A percentile compares a stretch with the other conserved stretches of the same genome.
Conservation (phyloP, 768 basidiomycete species). For the Collybia mongolica region DNA sequence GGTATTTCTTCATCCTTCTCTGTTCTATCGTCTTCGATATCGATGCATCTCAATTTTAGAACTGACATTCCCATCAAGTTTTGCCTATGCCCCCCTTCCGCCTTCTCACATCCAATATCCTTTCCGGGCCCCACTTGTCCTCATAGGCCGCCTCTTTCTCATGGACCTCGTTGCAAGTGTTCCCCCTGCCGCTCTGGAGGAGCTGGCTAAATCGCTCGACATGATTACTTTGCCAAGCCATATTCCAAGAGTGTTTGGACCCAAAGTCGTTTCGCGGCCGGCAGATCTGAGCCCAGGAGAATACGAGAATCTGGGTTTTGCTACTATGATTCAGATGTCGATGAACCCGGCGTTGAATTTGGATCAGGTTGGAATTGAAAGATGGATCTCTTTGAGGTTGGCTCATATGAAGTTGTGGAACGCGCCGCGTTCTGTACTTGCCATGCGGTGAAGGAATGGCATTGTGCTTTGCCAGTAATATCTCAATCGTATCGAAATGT, state of each 20-base stretch:
- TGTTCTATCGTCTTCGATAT: neutral
- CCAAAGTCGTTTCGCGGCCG: conserved; percentile 2
- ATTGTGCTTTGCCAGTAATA: too few relatives aligned
- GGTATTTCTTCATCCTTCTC: neutral
- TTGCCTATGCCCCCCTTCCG: conserved; percentile 1
- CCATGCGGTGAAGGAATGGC: too few relatives aligned
- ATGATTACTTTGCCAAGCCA: neutral
- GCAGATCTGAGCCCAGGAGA: conserved; percentile 3
- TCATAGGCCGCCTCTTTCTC: conserved; percentile 1
- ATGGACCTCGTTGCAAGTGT: conserved; percentile 3
- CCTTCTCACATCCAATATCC: neutral
- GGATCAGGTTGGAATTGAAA: neutral
- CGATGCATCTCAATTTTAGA: neutral
- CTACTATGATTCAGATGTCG: neutral
- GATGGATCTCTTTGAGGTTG: neutral
- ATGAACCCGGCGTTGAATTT: neutral
- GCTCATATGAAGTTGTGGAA: conserved; percentile 4
- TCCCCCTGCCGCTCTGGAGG: neutral
- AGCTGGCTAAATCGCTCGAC: neutral
- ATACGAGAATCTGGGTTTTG: conserved; percentile 1
- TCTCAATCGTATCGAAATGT: too few relatives aligned
- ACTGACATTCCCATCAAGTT: neutral
- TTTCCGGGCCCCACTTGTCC: conserved; percentile 1
- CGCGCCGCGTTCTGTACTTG: neutral
- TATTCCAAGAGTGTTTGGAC: conserved; percentile 1